Percentiles rank a stretch among this genome's conserved stretches.
These are phyloP conservation scores for Aspergillus ostianus DNA, from an alignment of 495 filamentous ascomycete species.

Conservation along the genomic window DNA sequence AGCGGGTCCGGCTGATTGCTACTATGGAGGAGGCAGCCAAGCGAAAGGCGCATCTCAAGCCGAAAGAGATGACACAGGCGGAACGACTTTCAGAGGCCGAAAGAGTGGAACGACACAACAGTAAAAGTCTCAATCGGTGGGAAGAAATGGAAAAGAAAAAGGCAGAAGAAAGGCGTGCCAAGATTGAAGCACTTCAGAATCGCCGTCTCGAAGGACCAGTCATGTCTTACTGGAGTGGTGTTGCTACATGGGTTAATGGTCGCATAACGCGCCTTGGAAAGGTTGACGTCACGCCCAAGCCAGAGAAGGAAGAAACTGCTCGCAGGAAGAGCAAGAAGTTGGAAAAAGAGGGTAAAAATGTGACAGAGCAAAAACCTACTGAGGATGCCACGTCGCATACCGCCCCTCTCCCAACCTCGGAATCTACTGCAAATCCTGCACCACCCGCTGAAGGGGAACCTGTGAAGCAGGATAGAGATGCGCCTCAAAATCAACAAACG, in stretches of 20 bases:
- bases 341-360: constrained; percentile 35
- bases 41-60: constrained; percentile 70
- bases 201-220: constrained; percentile 85
- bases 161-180: constrained; percentile 75
- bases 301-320: constrained; percentile 36
- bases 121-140: constrained; percentile 91
- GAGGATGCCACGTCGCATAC: constrained; percentile 16
- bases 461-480: constrained; percentile 12
- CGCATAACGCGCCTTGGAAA: constrained; percentile 74
- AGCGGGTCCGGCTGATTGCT: constrained; percentile 72
- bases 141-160: constrained; percentile 86
- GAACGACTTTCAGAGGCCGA: constrained; percentile 83
- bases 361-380: constrained; percentile 23
- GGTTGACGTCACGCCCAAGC: constrained; percentile 54
- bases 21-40: constrained; percentile 87
- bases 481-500: constrained; percentile 6
- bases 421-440: constrained; percentile 2
- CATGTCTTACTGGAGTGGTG: constrained; percentile 89
- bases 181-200: constrained; percentile 80
- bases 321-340: constrained; percentile 35
- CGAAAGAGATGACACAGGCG: constrained; percentile 82
- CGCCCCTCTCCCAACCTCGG: constrained; percentile 6
- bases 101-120: constrained; percentile 76
- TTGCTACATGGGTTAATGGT: constrained; percentile 72
- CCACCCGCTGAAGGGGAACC: constrained; percentile 10